Conservation (phyloP, 345 rosid genomes). For the Citrus mangshanensis region DNA sequence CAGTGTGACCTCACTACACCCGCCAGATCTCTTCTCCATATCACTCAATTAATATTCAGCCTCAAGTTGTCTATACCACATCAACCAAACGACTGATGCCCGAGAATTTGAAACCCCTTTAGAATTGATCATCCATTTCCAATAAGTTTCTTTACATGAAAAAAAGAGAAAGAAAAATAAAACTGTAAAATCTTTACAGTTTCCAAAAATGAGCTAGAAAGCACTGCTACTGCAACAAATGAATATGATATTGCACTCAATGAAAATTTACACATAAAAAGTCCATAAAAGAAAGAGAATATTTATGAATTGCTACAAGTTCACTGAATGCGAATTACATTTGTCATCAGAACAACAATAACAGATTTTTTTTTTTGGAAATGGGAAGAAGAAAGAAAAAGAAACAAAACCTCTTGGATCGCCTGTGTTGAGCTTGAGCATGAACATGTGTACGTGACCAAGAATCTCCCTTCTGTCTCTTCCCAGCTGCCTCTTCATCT, state of each 20-base stretch:
- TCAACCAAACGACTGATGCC: background rate
- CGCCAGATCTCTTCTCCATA: conserved; percentile 3
- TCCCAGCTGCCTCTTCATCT: conserved; percentile 22
- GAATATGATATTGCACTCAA: background rate
- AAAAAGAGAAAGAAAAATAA: background rate
- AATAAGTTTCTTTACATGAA: background rate
- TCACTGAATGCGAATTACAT: background rate
- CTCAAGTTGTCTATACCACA: background rate
- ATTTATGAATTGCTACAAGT: background rate
- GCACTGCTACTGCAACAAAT: background rate
- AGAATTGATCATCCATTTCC: background rate
- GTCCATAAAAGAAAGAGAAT: background rate
- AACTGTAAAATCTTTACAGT: background rate
- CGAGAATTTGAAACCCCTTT: background rate
- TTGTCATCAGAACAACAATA: background rate
- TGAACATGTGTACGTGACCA: conserved; percentile 21
- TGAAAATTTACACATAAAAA: background rate
- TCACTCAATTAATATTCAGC: background rate
- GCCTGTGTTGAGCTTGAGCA: conserved; percentile 51
- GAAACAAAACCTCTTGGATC: conserved; percentile 72
- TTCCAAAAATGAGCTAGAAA: background rate
- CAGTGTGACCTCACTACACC: background rate
- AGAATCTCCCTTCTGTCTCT: conserved; percentile 31
- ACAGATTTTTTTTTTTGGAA: background rate
- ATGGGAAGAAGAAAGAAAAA: background rate